Base-by-base conservation (phyloP, 169 alveolate species). In the Cryptosporidium meleagridis region DNA sequence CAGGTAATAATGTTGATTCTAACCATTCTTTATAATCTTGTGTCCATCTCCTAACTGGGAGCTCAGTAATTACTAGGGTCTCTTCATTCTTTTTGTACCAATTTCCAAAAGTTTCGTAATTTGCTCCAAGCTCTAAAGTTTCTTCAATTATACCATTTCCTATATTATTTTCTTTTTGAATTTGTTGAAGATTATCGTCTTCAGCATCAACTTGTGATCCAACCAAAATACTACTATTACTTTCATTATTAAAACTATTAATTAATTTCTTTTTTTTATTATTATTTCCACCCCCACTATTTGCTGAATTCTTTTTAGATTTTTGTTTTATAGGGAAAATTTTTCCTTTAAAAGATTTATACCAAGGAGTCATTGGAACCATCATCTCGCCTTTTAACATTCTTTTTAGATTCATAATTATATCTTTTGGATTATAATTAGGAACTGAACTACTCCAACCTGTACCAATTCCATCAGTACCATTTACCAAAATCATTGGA, bases 381-480 rank as follows among this genome's bases (percentile, higher is more conserved):
- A 97, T 95, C 4, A 92, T 95, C 86, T 94, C 95, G n/a, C 97
- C 97, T 41, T 69, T 91, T 68, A 96, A 93, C 92, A 93, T 96
- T 91, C 95, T 93, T 87, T 92, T 97, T 21, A 98, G 89, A 93
- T 97, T 97, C 75, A 93, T 93, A 61, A 97, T 97, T 59, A 98
- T 94, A 75, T 98, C 99, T 71, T 94, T 94, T 7, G 99, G 99
- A 93, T 98, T 97, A 93, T 94, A 97, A 92, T 96, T 96, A n/a
- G 99, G 99, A 39, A 98, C 95, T 58, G 92, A 93, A 21, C 97
- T 94, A 16, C 96, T 93, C 97, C 98, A 97, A 0, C 99, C 99
- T 21, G 99, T 97, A 33, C 99, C 99, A 26, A 98, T 99, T 55
- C 99, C 99, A 71, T 99, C 99, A 44, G 99, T 96, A 31, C 99